A percentile compares a stretch with the other conserved stretches of the same genome.
These are phyloP conservation scores for Fusarium sp. DNA, from an alignment of 2,329 filamentous ascomycete genomes.

Conservation along the genomic window DNA sequence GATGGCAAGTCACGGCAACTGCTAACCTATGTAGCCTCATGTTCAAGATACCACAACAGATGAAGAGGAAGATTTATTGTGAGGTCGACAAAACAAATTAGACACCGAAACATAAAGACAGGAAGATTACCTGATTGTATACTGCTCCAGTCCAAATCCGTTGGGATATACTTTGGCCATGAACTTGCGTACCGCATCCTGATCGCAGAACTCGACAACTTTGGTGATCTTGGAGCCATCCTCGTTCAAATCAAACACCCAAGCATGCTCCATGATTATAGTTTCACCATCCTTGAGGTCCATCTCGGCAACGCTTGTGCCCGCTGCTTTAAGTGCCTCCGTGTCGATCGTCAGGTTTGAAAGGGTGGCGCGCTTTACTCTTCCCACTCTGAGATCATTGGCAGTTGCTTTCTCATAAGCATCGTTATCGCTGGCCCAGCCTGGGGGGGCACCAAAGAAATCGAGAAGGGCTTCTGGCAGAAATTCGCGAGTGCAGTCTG, in stretches of 20 bases:
- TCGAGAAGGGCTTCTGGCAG: constrained; percentile 8
- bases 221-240: constrained; percentile 22
- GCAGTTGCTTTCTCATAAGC: constrained; percentile 16
- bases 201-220: constrained; percentile 29
- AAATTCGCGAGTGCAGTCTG: constrained; percentile 15
- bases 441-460: not conserved
- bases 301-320: constrained; percentile 8
- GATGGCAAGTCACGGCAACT: too few relatives aligned
- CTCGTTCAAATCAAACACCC: constrained; percentile 15
- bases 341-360: constrained; percentile 14
- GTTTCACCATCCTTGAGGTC: constrained; percentile 7
- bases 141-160: too few relatives aligned
- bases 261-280: constrained; percentile 15
- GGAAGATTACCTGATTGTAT: too few relatives aligned
- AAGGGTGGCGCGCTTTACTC: not conserved
- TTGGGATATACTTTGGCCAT: not conserved
- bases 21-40: too few relatives aligned
- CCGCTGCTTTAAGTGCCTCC: constrained; percentile 4
- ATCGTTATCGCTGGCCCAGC: constrained; percentile 1
- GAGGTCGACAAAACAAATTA: too few relatives aligned
- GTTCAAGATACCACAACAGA: too few relatives aligned
- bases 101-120: too few relatives aligned
- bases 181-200: constrained; percentile 9
- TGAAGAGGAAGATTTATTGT: too few relatives aligned
- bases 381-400: constrained; percentile 8